Evolutionary conservation across 148 eudicot genomes (phyloP), one percentile per base, ranked within the genome.

Genomic region (Vaccinium myrtillus): DNA sequence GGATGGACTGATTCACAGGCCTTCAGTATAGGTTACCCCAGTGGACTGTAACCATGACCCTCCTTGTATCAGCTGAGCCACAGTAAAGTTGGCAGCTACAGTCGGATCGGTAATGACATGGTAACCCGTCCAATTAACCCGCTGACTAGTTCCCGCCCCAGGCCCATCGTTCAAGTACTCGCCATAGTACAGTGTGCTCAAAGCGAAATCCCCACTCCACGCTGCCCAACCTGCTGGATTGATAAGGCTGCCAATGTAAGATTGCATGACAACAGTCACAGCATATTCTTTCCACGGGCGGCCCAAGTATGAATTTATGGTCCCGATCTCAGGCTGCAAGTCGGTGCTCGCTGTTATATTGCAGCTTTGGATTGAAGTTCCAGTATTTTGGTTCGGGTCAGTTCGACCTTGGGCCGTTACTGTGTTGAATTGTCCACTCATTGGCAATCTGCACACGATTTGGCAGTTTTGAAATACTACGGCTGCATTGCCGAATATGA

Each of bases 201-300:
- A 19, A 30, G 83, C 87, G 13, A 82, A 84, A 75, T 86, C 87
- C 4, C 89, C 90, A 11, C 9, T 46, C 92, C 90, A 88, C 5
- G 21, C 21, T 0, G 85, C 27, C 92, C 92, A 90, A 46, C 92
- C 92, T 4, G 87, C 53, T 14, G 90, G 81, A 49, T 86, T 85
- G 50, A 88, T 80, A 25, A 61, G 86, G 48, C 85, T 85, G 2
- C 86, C 89, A 55, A 90, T 86, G 86, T 83, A 50, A 15, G 88
- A 86, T 25, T 90, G 83, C 91, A 90, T 82, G 82, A 84, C 84
- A 39, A 90, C 90, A 16, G 90, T 88, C 51, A 87, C 80, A 0
- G 91, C 86, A 79, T 84, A 88, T 74, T 77, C 79, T 32, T 86
- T 88, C 91, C 91, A 87, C 5, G 91, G 91, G n/a, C 91, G 81